phyloP scores from a whole-genome alignment of 495 filamentous ascomycete species.

The Bryoglossum gracile region DNA sequence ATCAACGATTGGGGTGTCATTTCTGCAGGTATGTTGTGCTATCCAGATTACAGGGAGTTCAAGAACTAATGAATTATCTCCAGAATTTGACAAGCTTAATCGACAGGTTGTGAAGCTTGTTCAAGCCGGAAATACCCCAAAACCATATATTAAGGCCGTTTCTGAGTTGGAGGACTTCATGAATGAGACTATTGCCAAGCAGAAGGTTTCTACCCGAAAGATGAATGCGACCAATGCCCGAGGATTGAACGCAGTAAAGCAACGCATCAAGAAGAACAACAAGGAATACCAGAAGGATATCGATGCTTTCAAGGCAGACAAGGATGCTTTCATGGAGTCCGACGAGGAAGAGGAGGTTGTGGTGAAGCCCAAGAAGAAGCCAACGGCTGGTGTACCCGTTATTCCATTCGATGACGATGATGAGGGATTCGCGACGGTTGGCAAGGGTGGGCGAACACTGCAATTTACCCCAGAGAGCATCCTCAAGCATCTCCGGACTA shows the following conservation, averaged over 20 bases:
- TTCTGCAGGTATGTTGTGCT: slow-evolving; percentile 61
- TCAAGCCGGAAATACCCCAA: slow-evolving; percentile 70
- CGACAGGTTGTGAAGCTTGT: slow-evolving; percentile 74
- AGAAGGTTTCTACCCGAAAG: slow-evolving; percentile 94
- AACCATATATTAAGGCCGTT: slow-evolving; percentile 85
- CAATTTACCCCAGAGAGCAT: slow-evolving; percentile 96
- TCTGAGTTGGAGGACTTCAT: slow-evolving; percentile 93
- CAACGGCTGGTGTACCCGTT: slow-evolving; percentile 29
- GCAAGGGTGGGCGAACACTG: slow-evolving; percentile 75
- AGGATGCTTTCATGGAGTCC: slow-evolving; percentile 79
- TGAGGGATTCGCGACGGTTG: slow-evolving; percentile 81
- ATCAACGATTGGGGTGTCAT: slow-evolving; percentile 96
- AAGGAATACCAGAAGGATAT: slow-evolving; percentile 85
- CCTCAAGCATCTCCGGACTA: slow-evolving; percentile 87
- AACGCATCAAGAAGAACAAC: slow-evolving; percentile 96
- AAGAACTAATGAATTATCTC: background rate
- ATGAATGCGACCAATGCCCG: slow-evolving; percentile 95
- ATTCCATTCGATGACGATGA: slow-evolving; percentile 58
- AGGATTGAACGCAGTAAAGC: slow-evolving; percentile 92
- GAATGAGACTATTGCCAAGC: slow-evolving; percentile 87
- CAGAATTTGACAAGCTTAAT: slow-evolving; percentile 97
- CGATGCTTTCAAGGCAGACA: slow-evolving; percentile 77
- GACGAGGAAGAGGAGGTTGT: slow-evolving; percentile 65
- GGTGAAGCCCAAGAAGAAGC: slow-evolving; percentile 38
- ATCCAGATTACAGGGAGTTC: background rate